Evolutionary conservation across 164 flowering plant species (phyloP).

Genomic region (Amborella trichopoda): DNA sequence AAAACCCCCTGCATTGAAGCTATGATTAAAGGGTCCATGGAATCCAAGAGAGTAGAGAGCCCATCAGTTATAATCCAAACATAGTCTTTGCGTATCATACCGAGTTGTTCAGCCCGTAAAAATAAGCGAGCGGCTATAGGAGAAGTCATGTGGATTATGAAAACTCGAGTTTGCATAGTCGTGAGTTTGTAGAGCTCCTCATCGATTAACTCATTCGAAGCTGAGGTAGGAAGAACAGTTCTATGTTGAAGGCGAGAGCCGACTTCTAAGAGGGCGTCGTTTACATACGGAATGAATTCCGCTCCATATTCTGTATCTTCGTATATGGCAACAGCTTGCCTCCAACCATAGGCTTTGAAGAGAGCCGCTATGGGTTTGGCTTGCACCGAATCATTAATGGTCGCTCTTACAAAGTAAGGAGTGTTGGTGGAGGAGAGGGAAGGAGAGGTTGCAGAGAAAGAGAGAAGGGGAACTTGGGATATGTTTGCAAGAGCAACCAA

Average conservation of each 20-base stretch:
- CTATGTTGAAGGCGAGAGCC: conserved; percentile 17
- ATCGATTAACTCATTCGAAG: conserved; percentile 18
- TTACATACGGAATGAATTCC: conserved; percentile 1
- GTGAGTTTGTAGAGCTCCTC: conserved; percentile 25
- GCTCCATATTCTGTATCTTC: conserved; percentile 1
- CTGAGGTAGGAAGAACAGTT: conserved; percentile 15
- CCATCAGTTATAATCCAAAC: conserved; percentile 34
- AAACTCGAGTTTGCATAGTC: conserved; percentile 27
- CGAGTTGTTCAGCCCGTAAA: conserved; percentile 11
- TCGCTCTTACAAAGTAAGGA: conserved; percentile 1
- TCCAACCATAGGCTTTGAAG: conserved; percentile 2
- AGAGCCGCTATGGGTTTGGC: background rate
- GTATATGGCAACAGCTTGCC: background rate
- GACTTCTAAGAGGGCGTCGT: conserved; percentile 12
- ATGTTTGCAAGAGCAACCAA: background rate
- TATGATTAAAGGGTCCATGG: conserved; percentile 6
- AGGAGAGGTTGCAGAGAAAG: conserved; percentile 2
- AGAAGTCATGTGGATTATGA: conserved; percentile 20
- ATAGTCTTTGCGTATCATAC: conserved; percentile 33
- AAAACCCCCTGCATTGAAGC: conserved; percentile 36
- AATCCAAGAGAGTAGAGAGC: conserved; percentile 7
- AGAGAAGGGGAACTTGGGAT: conserved; percentile 3
- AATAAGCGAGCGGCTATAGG: conserved; percentile 18
- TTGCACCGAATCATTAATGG: background rate
- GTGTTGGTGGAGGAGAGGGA: background rate